Evolutionary conservation across 495 filamentous ascomycete species (phyloP).

Genomic region (Annulohypoxylon maeteangense): DNA sequence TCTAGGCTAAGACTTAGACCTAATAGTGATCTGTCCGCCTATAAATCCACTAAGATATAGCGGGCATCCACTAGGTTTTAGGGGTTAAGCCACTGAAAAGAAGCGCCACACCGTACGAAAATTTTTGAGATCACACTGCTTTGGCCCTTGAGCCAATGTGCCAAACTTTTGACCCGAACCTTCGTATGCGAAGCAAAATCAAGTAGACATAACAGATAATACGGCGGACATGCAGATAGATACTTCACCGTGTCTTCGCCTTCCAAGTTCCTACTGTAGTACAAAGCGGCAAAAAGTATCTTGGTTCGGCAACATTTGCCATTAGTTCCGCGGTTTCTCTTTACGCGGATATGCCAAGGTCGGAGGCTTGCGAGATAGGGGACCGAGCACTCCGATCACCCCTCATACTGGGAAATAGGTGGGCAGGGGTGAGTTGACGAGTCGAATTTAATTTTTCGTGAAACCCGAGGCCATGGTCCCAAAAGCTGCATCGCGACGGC

Average conservation of each 20-base stretch:
- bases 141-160: no score
- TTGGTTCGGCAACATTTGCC: conserved; percentile 17
- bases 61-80: no score
- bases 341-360: background rate
- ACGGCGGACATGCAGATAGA: background rate
- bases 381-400: conserved; percentile 32
- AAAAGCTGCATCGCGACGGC: conserved; percentile 21
- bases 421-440: background rate
- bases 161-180: no score
- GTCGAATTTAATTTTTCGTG: conserved; percentile 9
- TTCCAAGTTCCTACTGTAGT: background rate
- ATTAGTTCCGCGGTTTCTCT: background rate
- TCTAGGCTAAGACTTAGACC: no score
- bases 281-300: conserved; percentile 1
- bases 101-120: no score
- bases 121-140: no score
- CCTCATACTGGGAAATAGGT: conserved; percentile 10
- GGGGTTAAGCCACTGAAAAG: no score
- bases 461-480: conserved; percentile 32
- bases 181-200: background rate
- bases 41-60: no score
- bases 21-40: no score
- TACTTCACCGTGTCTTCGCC: conserved; percentile 1
- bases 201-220: background rate
- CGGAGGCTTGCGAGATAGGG: background rate